Evolutionary conservation across 345 rosid genomes (phyloP).

Genomic region (rapeseed (Brassica napus)): Da-Ae NC_063442.1:40604501-40605000

Average conservation of each 20-base stretch:
- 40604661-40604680: no score
- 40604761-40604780: conserved; percentile 36
- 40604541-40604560: neutral
- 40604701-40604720: neutral
- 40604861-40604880: conserved; percentile 41
- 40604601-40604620: neutral
- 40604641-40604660: no score
- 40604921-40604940: conserved; percentile 72
- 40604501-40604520: conserved; percentile 2
- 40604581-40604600: neutral
- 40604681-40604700: no score
- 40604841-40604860: conserved; percentile 27
- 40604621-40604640: neutral
- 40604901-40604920: conserved; percentile 68
- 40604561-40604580: neutral
- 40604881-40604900: conserved; percentile 11
- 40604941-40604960: conserved; percentile 77
- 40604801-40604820: conserved; percentile 36
- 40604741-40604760: neutral
- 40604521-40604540: conserved; percentile 5
- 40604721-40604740: neutral
- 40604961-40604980: conserved; percentile 73
- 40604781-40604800: conserved; percentile 15
- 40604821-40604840: conserved; percentile 20
- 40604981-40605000: conserved; percentile 95